phyloP scores from a whole-genome alignment of 2,329 filamentous ascomycete genomes.

The Colletotrichum trifolii region DNA sequence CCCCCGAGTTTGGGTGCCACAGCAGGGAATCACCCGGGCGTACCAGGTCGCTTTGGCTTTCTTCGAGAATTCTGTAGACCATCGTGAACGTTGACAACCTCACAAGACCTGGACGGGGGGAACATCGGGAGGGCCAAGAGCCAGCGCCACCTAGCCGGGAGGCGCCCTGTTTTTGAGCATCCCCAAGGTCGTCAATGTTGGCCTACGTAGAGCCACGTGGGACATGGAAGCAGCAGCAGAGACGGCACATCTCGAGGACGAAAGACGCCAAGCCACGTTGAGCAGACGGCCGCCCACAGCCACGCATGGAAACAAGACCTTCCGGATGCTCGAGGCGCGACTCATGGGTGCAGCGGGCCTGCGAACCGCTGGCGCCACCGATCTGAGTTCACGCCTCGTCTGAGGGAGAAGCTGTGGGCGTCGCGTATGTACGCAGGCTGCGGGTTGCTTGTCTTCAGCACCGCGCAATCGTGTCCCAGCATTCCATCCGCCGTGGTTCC shows the following conservation, averaged over 20 bases:
- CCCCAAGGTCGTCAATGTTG: background rate
- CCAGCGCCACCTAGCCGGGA: conserved; percentile 3
- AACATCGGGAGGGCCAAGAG: background rate
- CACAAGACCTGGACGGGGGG: background rate
- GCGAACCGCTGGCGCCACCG: too few relatives aligned
- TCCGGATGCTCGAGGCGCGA: background rate
- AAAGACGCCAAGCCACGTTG: conserved; percentile 11
- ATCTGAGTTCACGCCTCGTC: too few relatives aligned
- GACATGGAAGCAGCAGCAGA: conserved; percentile 14
- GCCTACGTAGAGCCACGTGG: background rate
- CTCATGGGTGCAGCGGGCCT: too few relatives aligned
- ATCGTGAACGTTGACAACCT: conserved; percentile 5
- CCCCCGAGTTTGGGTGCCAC: conserved; percentile 21
- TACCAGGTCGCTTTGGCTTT: conserved; percentile 4
- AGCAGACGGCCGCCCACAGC: background rate
- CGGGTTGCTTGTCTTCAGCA: too few relatives aligned
- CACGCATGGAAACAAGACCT: background rate
- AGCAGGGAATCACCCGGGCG: background rate
- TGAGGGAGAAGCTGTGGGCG: too few relatives aligned
- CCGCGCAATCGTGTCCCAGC: too few relatives aligned
- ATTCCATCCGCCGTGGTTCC: too few relatives aligned
- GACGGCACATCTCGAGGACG: background rate
- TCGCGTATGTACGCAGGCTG: too few relatives aligned
- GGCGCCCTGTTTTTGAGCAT: conserved; percentile 16
- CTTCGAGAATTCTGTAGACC: conserved; percentile 2